phyloP scores from a whole-genome alignment of 805 yeast genomes.

The Kregervanrija fluxuum region DNA sequence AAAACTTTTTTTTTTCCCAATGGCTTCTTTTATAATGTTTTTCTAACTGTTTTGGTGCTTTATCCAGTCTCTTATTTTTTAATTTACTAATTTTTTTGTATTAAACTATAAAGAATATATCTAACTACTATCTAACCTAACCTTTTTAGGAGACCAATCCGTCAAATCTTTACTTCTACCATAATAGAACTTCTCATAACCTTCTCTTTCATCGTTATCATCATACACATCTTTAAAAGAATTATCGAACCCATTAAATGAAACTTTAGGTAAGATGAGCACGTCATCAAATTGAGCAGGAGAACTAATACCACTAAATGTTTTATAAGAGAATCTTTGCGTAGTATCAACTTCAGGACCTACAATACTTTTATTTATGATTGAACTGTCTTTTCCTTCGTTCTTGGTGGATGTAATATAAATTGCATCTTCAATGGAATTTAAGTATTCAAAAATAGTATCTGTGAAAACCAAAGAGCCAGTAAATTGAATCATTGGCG shows the following conservation, averaged over 20 bases:
- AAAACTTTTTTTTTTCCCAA: too few species aligned
- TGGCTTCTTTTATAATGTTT: too few species aligned
- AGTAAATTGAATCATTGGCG: constrained; percentile 26
- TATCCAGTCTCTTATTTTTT: too few species aligned
- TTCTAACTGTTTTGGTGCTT: too few species aligned
- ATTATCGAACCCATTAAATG: constrained; percentile 22
- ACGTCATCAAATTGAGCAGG: constrained; percentile 28
- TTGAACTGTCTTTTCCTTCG: constrained; percentile 5
- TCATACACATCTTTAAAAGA: constrained; percentile 18
- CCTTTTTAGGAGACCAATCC: constrained; percentile 15
- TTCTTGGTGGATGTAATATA: constrained; percentile 18
- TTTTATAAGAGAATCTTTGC: constrained; percentile 19
- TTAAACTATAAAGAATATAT: too few species aligned
- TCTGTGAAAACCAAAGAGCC: constrained; percentile 27
- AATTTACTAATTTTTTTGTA: too few species aligned
- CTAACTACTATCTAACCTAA: constrained; percentile 12
- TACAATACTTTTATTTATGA: constrained; percentile 12
- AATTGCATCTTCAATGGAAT: constrained; percentile 13
- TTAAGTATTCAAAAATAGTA: constrained; percentile 25
- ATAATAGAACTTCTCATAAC: constrained; percentile 20
- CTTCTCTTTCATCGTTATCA: constrained; percentile 21
- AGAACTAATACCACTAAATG: constrained; percentile 20
- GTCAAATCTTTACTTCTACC: constrained; percentile 21
- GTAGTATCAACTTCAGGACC: constrained; percentile 20
- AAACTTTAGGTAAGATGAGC: constrained; percentile 23